Evolutionary conservation across 257 asterid species (phyloP).

Genomic region (Salvia miltiorrhiza): DNA sequence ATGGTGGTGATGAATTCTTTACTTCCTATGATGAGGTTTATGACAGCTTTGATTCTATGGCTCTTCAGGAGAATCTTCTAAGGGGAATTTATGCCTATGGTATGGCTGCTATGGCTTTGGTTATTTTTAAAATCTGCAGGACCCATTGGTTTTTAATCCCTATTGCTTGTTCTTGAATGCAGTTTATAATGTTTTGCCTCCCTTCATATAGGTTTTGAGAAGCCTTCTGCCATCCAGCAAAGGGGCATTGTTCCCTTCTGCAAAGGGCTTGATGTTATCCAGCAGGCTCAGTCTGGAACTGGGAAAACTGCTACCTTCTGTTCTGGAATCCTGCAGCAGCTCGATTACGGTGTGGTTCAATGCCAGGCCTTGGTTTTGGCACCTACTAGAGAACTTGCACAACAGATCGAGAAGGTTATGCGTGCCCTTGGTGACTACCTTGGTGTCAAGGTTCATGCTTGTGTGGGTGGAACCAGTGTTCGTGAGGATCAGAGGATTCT

Average conservation of each 20-base stretch:
- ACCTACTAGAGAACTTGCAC: conserved; percentile 80
- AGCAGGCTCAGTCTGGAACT: conserved; percentile 89
- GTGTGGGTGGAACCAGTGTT: conserved; percentile 88
- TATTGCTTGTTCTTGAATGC: not conserved
- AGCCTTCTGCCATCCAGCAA: conserved; percentile 92
- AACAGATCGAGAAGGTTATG: conserved; percentile 83
- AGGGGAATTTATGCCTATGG: conserved; percentile 68
- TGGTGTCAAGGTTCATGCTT: conserved; percentile 85
- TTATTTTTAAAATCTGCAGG: not conserved
- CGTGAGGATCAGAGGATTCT: conserved; percentile 85
- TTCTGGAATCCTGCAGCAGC: conserved; percentile 80
- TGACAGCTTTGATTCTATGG: conserved; percentile 55
- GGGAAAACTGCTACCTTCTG: conserved; percentile 86
- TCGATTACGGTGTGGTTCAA: conserved; percentile 56
- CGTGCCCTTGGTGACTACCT: conserved; percentile 89
- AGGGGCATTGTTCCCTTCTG: conserved; percentile 84
- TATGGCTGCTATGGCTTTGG: conserved; percentile 13
- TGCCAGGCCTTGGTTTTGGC: conserved; percentile 84
- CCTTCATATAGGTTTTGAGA: conserved; percentile 66
- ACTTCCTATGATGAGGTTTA: conserved; percentile 53
- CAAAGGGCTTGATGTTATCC: conserved; percentile 83
- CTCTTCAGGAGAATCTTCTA: conserved; percentile 54
- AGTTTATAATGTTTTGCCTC: not conserved
- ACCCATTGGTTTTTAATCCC: not conserved
- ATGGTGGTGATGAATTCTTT: conserved; percentile 47